Base-by-base conservation (phyloP, 305 asterid species). In the Salvia sclarea region DNA sequence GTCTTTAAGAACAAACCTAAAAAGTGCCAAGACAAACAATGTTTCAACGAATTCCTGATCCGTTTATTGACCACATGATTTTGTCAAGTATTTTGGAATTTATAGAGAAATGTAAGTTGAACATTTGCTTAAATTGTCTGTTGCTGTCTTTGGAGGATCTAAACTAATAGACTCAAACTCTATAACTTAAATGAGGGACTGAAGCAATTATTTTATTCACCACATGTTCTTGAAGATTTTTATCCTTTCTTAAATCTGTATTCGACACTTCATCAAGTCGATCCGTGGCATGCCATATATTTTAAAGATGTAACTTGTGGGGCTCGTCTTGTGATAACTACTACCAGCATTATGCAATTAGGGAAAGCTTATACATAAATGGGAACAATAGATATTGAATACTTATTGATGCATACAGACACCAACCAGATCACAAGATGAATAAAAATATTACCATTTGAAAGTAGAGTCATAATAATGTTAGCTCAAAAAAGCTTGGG, bases 121-220 rank as follows among this genome's bases (percentile, higher is more conserved):
- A 62, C 9, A 17, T 17, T 69, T 69, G 68, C 74, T 65, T 69
- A 20, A 54, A 14, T 17, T 64, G 40, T 73, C 70, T 64, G 45
- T 69, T 73, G 73, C 69, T 69, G 67, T 59, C 58, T 43, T 44
- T 59, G 61, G 64, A 57, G 50, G 75, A 18, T 55, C 50, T 63
- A 61, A 33, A 35, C 5, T 8, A 55, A 20, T 69, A 56, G 68
- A 69, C 71, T 62, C 75, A 45, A 57, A 58, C 69, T 61, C 37
- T 58, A 0, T 49, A 37, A 45, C 80, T 70, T 70, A 40, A 41
- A 64, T 57, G 30, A 40, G 64, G 61, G 69, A 24, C 59, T 30
- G 13, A 70, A 64, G 76, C 54, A 50, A 75, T 21, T 48, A 47
- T 35, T 61, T 10, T 12, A n/a, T 41, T 62, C 64, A 50, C 57